Evolutionary conservation across 331 rosid species (phyloP).

Genomic region (Cydonia oblonga): DNA sequence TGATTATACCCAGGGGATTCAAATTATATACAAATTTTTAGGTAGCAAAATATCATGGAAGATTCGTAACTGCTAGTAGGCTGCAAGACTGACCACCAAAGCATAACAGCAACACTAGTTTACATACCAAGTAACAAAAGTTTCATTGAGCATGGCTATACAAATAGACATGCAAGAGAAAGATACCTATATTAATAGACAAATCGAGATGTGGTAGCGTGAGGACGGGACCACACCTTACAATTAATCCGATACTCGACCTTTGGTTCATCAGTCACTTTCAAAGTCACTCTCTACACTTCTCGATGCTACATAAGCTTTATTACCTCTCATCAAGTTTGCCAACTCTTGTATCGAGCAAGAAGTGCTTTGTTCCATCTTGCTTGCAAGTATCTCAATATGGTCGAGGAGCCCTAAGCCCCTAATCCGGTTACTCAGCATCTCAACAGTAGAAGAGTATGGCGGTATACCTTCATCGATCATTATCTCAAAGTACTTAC

Average conservation of each 20-base stretch:
- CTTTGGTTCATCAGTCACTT: conserved; percentile 36
- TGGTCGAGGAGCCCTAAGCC: conserved; percentile 48
- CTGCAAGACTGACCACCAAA: not conserved
- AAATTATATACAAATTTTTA: not conserved
- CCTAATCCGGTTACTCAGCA: conserved; percentile 56
- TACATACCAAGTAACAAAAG: too few species aligned
- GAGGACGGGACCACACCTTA: not conserved
- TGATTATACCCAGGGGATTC: not conserved
- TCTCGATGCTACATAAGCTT: conserved; percentile 18
- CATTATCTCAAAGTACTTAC: conserved; percentile 77
- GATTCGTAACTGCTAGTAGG: not conserved
- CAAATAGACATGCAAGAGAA: not conserved
- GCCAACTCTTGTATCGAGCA: conserved; percentile 53
- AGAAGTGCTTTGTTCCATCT: conserved; percentile 68
- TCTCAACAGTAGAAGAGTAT: conserved; percentile 50
- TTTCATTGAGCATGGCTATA: not conserved
- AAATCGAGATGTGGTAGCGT: not conserved
- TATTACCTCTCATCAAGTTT: conserved; percentile 33
- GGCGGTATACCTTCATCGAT: conserved; percentile 87
- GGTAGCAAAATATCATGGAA: not conserved
- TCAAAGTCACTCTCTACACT: conserved; percentile 33
- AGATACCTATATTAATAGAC: not conserved
- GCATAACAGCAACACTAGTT: not conserved
- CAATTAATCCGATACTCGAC: not conserved
- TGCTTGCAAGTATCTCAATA: conserved; percentile 45